Evolutionary conservation across 306 rosid genomes (phyloP), one percentile per base, ranked within the genome.

Genomic region (Malus sylvestris): DNA sequence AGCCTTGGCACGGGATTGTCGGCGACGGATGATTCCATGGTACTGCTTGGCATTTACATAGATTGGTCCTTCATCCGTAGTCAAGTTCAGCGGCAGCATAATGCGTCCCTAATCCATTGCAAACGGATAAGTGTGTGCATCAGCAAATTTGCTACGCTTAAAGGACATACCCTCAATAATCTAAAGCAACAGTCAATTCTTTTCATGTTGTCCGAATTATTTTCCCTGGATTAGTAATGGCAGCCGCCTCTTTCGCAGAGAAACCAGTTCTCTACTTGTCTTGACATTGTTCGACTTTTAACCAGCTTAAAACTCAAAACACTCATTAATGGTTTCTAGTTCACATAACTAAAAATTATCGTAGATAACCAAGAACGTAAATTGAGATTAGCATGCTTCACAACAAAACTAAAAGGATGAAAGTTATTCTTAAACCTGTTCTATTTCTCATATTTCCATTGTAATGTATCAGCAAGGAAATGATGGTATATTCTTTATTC

Each of bases 1-100:
- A 44, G 97, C 96, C 87, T 94, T 94, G 18, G 97, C 96, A 22
- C 97, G 96, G 23, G 97, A 90, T 85, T 87, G 91, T 61, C 98
- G 67, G 35, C 98, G 98, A 55, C 97, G 85, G 78, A 94, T 85
- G 87, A 94, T 94, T 85, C 98, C 97, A 75, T 84, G 91, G 82
- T 94, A 94, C 80, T 94, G 98, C 93, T 94, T 94, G 67, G 98
- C 96, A 83, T 94, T 94, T 27, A 94, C 98, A 55, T 91, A 94
- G 49, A 92, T 90, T 7, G 97, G 97, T 80, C 93, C 98, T 67
- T 91, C 96, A 86, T 92, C 95, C 9, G 89, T 77, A 76, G 89
- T 81, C 90, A 88, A 75, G 87, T 83, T 88, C 84, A 87, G 89
- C 4, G 96, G 98, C 81, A 94, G 93, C 98, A 94, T 90, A 59